Evolutionary conservation across 495 filamentous ascomycete species (phyloP), one percentile per base, ranked within the genome.

Genomic region (Usnea hakonensis): DNA sequence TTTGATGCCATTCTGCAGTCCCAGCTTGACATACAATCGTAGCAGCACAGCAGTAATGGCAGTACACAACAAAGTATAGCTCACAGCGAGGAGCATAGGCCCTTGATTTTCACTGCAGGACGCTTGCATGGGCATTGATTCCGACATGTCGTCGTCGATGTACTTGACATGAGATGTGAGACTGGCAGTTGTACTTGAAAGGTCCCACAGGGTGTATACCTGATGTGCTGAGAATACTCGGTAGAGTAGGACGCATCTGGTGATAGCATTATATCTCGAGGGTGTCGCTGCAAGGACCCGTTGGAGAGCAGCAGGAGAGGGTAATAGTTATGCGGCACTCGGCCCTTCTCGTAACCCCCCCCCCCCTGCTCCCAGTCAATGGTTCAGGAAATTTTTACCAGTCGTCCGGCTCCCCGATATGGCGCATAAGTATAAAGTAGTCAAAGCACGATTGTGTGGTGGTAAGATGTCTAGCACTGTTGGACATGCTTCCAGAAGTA

Each of bases 81-180:
- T 28, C 3, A 70, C 6, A 7, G 50, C 64, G 10, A 70, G 66
- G 17, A 66, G 36, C 58, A 58, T 58, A 16, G 61, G 60, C 26
- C 68, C 68, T 46, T 50, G 64, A 21, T 66, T 64, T 40, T 60
- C 61, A 23, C 50, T 41, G 46, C 68, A 70, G 41, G 41, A 30
- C 17, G 63, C 56, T 17, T 53, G 48, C 35, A 57, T 40, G 38
- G 55, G 57, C 21, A 52, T 36, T 38, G 14, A 43, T 23, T 58
- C 40, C 36, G 65, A 50, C 61, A 67, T 67, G 33, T 23, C 46
- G 44, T 35, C 46, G 30, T 60, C 16, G 57, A 35, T 37, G 43
- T 43, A 30, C 0, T 33, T 62, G 43, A 53, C 32, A 57, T 50
- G 40, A 17, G 35, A 26, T 28, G 13, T 14, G n/a, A 38, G 26